Evolutionary conservation across 345 rosid genomes (phyloP).

Genomic region (Rhizophora mangle): DNA sequence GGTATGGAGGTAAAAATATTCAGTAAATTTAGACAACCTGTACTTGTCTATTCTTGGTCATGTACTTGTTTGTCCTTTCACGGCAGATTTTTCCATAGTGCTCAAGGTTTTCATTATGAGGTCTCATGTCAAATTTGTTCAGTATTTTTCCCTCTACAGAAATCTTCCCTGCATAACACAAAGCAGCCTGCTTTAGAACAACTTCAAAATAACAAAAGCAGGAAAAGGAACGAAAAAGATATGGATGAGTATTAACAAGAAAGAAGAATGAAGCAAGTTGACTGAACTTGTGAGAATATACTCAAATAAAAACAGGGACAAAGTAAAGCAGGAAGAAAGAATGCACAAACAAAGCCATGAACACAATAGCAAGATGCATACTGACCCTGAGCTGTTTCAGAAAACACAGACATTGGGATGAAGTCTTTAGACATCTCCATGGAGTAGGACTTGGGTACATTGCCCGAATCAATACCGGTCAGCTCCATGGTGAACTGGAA

Average conservation of each 20-base stretch:
- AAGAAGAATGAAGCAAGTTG: not conserved
- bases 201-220: not conserved
- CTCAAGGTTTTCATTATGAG: constrained; percentile 65
- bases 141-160: constrained; percentile 72
- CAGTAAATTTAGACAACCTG: constrained; percentile 41
- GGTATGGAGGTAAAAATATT: not conserved
- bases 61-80: constrained; percentile 65
- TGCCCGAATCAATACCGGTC: constrained; percentile 58
- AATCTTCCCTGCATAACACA: constrained; percentile 44
- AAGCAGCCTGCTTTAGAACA: not conserved
- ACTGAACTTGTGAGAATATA: no score
- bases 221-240: not conserved
- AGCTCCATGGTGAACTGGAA: constrained; percentile 69
- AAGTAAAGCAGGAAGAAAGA: not conserved
- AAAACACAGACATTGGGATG: constrained; percentile 65
- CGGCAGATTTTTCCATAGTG: constrained; percentile 76
- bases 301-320: not conserved
- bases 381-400: constrained; percentile 64
- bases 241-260: not conserved
- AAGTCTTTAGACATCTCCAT: constrained; percentile 79
- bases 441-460: constrained; percentile 55
- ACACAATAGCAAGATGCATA: not conserved
- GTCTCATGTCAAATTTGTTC: constrained; percentile 87
- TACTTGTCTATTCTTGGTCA: constrained; percentile 71
- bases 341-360: not conserved